A percentile compares a stretch with the other conserved stretches of the same genome.
These are phyloP conservation scores for California macrophylla DNA, from an alignment of 441 rosid species.

Conservation along the genomic window DNA sequence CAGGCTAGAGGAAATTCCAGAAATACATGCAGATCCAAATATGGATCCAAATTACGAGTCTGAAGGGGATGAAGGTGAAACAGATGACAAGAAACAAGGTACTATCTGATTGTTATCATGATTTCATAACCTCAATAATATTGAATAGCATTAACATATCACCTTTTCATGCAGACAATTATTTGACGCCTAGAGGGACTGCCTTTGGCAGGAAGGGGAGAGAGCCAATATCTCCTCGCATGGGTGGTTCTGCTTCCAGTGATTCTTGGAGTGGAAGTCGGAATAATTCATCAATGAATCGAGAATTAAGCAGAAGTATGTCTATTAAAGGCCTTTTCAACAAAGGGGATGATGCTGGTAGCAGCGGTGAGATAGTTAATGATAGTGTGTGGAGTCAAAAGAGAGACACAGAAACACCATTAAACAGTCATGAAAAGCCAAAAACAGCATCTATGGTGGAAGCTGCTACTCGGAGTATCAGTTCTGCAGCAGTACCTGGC, in stretches of 20 bases:
- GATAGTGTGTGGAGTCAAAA: slow-evolving; percentile 45
- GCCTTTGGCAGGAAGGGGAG: slow-evolving; percentile 57
- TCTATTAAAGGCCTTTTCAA: slow-evolving; percentile 46
- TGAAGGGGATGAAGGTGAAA: slow-evolving; percentile 65
- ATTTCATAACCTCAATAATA: slow-evolving; percentile 8
- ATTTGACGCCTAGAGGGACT: slow-evolving; percentile 44
- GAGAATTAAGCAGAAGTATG: slow-evolving; percentile 51
- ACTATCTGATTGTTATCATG: not conserved
- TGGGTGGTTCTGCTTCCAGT: slow-evolving; percentile 45
- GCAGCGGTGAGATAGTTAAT: slow-evolving; percentile 39
- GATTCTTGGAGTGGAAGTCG: slow-evolving; percentile 58
- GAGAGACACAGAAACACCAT: slow-evolving; percentile 46
- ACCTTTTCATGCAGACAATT: slow-evolving; percentile 37
- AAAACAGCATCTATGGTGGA: slow-evolving; percentile 38
- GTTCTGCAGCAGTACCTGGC: slow-evolving; percentile 25
- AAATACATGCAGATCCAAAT: slow-evolving; percentile 78
- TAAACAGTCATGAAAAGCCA: slow-evolving; percentile 47
- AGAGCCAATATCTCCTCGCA: slow-evolving; percentile 68
- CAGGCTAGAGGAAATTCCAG: slow-evolving; percentile 81
- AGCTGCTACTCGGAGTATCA: slow-evolving; percentile 26
- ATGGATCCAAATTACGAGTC: slow-evolving; percentile 94
- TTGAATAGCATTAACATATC: slow-evolving; percentile 17
- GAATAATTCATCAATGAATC: slow-evolving; percentile 38
- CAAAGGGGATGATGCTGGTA: slow-evolving; percentile 45
- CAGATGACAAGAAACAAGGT: slow-evolving; percentile 69